Percentiles rank a stretch among this genome's conserved stretches.
Evolutionary conservation across 2,329 filamentous ascomycete genomes (phyloP).

Genomic region (Torrubiellomyces zombiae): DNA sequence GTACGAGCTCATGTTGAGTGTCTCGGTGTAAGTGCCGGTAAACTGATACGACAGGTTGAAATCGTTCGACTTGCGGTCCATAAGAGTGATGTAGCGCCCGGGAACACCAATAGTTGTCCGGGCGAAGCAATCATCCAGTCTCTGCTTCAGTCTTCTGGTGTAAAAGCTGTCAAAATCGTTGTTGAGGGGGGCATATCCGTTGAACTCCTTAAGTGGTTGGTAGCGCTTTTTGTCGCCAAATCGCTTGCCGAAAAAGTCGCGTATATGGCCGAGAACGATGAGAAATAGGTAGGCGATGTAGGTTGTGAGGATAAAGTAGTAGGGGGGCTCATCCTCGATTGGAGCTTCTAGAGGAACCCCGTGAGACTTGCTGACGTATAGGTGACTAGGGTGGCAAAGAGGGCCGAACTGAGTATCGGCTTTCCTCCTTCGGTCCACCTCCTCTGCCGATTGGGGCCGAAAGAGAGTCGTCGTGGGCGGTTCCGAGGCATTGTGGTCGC

Average conservation of each 20-base stretch:
- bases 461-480: conserved; percentile 65
- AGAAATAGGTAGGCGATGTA: conserved; percentile 96
- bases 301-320: conserved; percentile 92
- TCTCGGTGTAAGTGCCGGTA: conserved; percentile 83
- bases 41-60: conserved; percentile 83
- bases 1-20: conserved; percentile 97
- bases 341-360: conserved; percentile 68
- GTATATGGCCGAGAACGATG: conserved; percentile 86
- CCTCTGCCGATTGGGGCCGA: conserved; percentile 71
- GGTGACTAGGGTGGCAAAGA: conserved; percentile 60
- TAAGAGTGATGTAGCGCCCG: conserved; percentile 79
- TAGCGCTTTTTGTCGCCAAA: conserved; percentile 75
- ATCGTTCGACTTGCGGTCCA: conserved; percentile 81
- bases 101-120: conserved; percentile 86
- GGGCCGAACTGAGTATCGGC: conserved; percentile 87
- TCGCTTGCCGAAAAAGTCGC: conserved; percentile 94
- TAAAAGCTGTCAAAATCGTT: conserved; percentile 99
- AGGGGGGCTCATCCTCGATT: conserved; percentile 86
- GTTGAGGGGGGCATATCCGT: conserved; percentile 89
- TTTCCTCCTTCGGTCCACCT: conserved; percentile 57
- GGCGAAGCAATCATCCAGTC: conserved; percentile 94
- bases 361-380: conserved; percentile 77
- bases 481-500: conserved; percentile 55
- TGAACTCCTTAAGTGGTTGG: conserved; percentile 60
- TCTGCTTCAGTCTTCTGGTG: conserved; percentile 75